Base-by-base conservation (phyloP, 225 moss, liverwort and hornwort genomes). In the Pseudoscleropodium purum region DNA sequence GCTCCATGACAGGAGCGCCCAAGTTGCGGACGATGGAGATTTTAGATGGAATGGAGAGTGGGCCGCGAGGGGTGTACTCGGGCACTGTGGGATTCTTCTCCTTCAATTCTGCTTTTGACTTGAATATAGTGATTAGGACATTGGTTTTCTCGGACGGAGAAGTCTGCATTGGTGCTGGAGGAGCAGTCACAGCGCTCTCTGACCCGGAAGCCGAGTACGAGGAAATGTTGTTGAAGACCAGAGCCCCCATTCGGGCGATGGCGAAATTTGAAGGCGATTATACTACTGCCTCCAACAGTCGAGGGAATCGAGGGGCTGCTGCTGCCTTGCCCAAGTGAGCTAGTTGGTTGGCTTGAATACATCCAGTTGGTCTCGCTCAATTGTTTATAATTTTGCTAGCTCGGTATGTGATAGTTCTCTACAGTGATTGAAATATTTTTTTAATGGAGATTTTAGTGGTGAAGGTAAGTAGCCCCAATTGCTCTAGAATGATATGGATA, bases 1-100 rank as follows among this genome's bases (percentile, higher is more conserved):
- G 99, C 47, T 99, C 99, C 16, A 99, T 99, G 99, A 99, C 99
- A 15, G 99, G 99, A 66, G 99, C 99, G 56, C 99, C 99, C 63
- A 99, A 99, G 93, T 87, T 99, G 86, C 92, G 99, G 80, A 99
- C 99, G 20, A 96, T 99, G 99, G 97, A 97, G 92, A 99, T 99
- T 73, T 91, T 99, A 85, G 99, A 99, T 88, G 93, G 91, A 74
- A 90, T 99, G 84, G 99, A 99, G 84, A 95, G 93, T 89, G 96
- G 96, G 52, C 90, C 99, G 13, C 92, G 99, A 69, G 99, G 99
- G n/a, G 94, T 97, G 14, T 99, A 99, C 90, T 99, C 99, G 24
- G 99, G 99, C 33, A 93, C 95, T 20, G 93, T 99, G 61, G 99
- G 99, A 52, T 99, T 95, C 69, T 94, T 99, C 74, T 97, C 99